These are phyloP conservation scores for Mycotypha africana DNA, from an alignment of 371 early-diverging fungal genomes.

Conservation along the genomic window DNA sequence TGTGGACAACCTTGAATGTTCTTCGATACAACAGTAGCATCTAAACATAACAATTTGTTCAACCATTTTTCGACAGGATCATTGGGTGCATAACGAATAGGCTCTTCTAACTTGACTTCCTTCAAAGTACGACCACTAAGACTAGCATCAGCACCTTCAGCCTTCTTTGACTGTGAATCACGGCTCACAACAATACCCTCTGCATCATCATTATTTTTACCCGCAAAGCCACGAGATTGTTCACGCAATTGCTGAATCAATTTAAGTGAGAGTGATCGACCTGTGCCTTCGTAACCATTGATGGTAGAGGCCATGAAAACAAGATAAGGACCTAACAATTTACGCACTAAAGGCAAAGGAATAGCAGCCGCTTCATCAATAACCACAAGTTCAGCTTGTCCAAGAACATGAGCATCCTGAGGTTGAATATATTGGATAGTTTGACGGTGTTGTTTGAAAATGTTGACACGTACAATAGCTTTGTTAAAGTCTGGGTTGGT, in stretches of 20 bases:
- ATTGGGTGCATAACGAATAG: conserved; percentile 90
- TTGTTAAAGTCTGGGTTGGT: conserved; percentile 93
- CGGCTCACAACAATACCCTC: conserved; percentile 53
- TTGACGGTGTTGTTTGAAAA: conserved; percentile 96
- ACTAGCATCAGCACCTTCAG: conserved; percentile 32
- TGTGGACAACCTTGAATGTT: conserved; percentile 87
- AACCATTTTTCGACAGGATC: conserved; percentile 98
- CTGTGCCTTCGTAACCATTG: conserved; percentile 99
- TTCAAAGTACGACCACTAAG: conserved; percentile 75
- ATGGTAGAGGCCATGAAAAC: conserved; percentile 99
- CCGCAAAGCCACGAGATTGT: conserved; percentile 78
- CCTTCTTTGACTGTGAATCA: conserved; percentile 46
- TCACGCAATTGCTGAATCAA: conserved; percentile 91
- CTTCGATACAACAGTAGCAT: conserved; percentile 74
- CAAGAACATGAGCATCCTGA: conserved; percentile 84
- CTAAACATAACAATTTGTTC: conserved; percentile 91
- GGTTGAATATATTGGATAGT: conserved; percentile 98
- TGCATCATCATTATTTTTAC: conserved; percentile 37
- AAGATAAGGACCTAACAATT: conserved; percentile 90
- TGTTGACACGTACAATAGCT: conserved; percentile 92
- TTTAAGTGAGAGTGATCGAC: conserved; percentile 95
- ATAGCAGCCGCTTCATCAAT: conserved; percentile 99
- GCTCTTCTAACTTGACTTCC: conserved; percentile 91
- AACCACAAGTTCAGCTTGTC: conserved; percentile 96
- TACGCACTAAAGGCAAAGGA: conserved; percentile 90